Base-by-base conservation (phyloP, 140 eudicot genomes). In the Flaveria floridana region DNA sequence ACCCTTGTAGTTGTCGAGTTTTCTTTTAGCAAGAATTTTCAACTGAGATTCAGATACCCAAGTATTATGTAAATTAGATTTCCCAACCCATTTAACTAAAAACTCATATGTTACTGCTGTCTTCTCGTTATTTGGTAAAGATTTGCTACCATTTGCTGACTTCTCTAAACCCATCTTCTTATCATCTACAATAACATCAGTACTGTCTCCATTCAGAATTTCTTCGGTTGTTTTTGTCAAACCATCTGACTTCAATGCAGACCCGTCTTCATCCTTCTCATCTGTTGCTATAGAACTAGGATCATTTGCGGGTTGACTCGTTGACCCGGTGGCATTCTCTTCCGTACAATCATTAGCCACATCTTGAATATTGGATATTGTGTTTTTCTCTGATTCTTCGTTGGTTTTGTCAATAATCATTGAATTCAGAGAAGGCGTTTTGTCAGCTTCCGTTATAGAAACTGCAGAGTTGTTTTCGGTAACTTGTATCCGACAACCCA, bases 21-120 rank as follows among this genome's bases (percentile, higher is more conserved):
- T 94, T 64, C 96, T 78, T 79, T 90, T 94, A 0, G 99, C 89
- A 72, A 90, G 72, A 61, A 73, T 77, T 78, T 90, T 94, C 51
- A 94, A 81, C 61, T 79, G 82, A 53, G 95, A 84, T 78, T 94
- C 99, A 15, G 96, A 78, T 70, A 94, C 71, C 99, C 99, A 94
- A 55, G 77, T 84, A 72, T 94, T 88, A 66, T 90, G 97, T 46
- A 94, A 57, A 77, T 94, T 84, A 66, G 99, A 94, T 88, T 85
- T 94, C 18, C 96, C 99, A 16, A 79, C 96, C 99, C 99, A 94
- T 66, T 94, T 94, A 56, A 94, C 88, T 68, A 94, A 83, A 80
- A 85, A 94, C 84, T 90, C 99, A 66, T 86, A 94, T 0, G 83
- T 62, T 65, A 83, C 72, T 16, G 23, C 74, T 0, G 78, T 30